Percentiles rank a stretch among this genome's conserved stretches.
phyloP scores from a whole-genome alignment of 2,329 filamentous ascomycete species.

The Colletotrichum lindemuthianum region DNA sequence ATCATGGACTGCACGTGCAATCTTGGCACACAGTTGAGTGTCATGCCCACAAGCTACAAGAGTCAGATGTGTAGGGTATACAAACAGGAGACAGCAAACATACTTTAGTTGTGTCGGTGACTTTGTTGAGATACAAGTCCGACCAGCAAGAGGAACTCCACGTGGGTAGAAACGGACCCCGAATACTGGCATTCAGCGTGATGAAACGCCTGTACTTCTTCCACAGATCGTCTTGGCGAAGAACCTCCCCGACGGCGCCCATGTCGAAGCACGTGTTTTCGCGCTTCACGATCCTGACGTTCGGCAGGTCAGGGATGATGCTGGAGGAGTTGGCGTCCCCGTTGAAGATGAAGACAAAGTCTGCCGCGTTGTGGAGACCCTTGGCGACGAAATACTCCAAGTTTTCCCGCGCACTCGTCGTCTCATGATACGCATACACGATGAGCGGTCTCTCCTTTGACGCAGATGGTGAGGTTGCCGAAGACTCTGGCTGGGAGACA shows the following conservation, averaged over 20 bases:
- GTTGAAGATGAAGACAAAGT: constrained; percentile 48
- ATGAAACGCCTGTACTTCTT: constrained; percentile 48
- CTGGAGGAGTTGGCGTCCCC: constrained; percentile 42
- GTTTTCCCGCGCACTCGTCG: constrained; percentile 44
- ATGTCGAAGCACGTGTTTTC: constrained; percentile 48
- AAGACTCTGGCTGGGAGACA: too few relatives aligned
- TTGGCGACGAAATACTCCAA: constrained; percentile 48
- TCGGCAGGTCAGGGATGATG: constrained; percentile 42
- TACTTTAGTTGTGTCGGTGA: constrained; percentile 46
- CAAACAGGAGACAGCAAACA: too few relatives aligned
- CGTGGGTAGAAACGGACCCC: constrained; percentile 49
- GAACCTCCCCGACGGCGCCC: constrained; percentile 46
- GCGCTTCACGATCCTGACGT: constrained; percentile 45
- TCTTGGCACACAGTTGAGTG: constrained; percentile 45
- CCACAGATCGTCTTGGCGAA: constrained; percentile 44
- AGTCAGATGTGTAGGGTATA: background rate
- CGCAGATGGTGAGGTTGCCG: too few relatives aligned
- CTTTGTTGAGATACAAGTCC: constrained; percentile 43
- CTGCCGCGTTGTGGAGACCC: constrained; percentile 48
- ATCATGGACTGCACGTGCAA: constrained; percentile 50
- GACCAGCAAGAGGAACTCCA: constrained; percentile 49
- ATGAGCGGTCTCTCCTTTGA: too few relatives aligned
- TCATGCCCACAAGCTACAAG: constrained; percentile 47
- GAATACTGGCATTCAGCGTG: constrained; percentile 46
- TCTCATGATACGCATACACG: constrained; percentile 43